Evolutionary conservation across 1,284 basidiomycete genomes (phyloP).

Genomic region (Ceratobasidium sp.): DNA sequence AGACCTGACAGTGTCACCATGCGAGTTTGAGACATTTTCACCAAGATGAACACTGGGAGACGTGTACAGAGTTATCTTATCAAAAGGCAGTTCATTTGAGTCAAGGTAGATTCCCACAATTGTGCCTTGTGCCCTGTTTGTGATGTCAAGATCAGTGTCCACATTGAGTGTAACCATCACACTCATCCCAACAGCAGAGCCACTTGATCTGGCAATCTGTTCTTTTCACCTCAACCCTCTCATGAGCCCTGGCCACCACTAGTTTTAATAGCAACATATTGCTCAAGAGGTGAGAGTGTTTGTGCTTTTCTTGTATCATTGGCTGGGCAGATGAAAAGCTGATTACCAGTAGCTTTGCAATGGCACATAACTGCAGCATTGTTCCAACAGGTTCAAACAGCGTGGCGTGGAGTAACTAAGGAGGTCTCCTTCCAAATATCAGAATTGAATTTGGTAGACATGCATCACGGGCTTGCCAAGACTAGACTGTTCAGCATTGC

Average conservation of each 20-base stretch:
- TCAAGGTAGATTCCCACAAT: constrained; percentile 41
- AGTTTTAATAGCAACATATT: constrained; percentile 1
- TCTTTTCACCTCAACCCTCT: constrained; percentile 1
- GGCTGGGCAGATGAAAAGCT: constrained; percentile 50
- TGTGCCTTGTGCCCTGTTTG: constrained; percentile 41
- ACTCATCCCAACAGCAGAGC: constrained; percentile 60
- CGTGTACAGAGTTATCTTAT: neutral
- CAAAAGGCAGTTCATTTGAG: constrained; percentile 7
- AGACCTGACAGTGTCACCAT: constrained; percentile 11
- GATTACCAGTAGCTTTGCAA: constrained; percentile 41
- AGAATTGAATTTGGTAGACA: constrained; percentile 49
- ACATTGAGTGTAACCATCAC: constrained; percentile 46
- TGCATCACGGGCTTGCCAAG: constrained; percentile 46
- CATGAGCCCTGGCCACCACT: neutral
- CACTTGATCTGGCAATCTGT: constrained; percentile 47
- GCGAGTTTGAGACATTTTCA: constrained; percentile 42
- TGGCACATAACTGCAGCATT: constrained; percentile 50
- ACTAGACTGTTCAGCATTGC: constrained; percentile 54
- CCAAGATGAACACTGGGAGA: constrained; percentile 42
- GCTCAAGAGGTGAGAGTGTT: constrained; percentile 41
- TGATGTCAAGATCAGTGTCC: constrained; percentile 42
- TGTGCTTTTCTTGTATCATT: constrained; percentile 48
- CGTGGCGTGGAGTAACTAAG: constrained; percentile 58
- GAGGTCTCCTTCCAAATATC: constrained; percentile 53
- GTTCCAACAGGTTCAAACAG: constrained; percentile 58